Percentiles rank a stretch among this genome's conserved stretches.
Evolutionary conservation across 352 stramenopile species (phyloP).

Genomic region (Globisporangium radiosum): DNA sequence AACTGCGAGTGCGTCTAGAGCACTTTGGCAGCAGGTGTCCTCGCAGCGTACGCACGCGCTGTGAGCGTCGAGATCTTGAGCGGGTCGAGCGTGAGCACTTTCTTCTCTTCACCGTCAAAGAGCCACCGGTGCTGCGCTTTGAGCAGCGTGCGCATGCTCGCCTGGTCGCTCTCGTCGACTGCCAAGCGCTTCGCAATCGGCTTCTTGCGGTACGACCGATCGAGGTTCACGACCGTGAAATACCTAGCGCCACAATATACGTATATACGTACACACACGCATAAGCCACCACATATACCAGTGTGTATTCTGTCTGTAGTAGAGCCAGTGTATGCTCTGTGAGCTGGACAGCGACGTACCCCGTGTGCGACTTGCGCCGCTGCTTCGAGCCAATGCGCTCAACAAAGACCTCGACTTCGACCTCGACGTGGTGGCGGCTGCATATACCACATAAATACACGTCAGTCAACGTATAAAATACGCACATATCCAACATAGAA

Average conservation of each 20-base stretch:
- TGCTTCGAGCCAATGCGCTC: slow-evolving; percentile 17
- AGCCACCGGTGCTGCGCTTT: slow-evolving; percentile 20
- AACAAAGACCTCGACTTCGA: slow-evolving; percentile 25
- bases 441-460: neutral
- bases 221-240: slow-evolving; percentile 24
- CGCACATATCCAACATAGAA: neutral
- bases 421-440: slow-evolving; percentile 20
- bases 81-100: slow-evolving; percentile 16
- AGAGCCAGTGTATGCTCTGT: no score
- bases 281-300: no score
- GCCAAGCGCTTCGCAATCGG: slow-evolving; percentile 19
- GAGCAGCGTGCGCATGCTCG: slow-evolving; percentile 19
- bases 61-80: slow-evolving; percentile 16
- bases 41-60: slow-evolving; percentile 6
- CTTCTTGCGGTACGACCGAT: slow-evolving; percentile 16
- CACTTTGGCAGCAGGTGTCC: slow-evolving; percentile 6
- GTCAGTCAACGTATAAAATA: neutral
- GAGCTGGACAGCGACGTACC: slow-evolving; percentile 3
- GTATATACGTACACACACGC: no score
- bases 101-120: slow-evolving; percentile 19
- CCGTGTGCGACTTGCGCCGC: slow-evolving; percentile 22
- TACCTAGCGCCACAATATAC: slow-evolving; percentile 6
- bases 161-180: slow-evolving; percentile 19
- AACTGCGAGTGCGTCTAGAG: neutral
- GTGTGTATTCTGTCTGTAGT: no score